Conservation (phyloP, 371 early-diverging fungal genomes). For the Syncephalastrum sp. region DNA sequence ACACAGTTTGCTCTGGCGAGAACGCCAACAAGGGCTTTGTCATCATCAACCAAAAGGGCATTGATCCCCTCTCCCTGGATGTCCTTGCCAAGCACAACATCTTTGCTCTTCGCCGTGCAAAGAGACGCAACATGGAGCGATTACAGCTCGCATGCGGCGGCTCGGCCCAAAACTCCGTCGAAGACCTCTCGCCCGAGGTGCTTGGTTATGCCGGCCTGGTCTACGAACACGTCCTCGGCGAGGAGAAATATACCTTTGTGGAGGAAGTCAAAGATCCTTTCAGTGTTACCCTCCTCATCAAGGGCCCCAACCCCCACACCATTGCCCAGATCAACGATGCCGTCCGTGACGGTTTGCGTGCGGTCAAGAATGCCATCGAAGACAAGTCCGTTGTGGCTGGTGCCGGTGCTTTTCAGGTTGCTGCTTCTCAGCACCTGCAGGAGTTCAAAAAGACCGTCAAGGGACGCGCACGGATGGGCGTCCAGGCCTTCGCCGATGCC, state of each 20-base stretch:
- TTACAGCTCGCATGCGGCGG: constrained; percentile 98
- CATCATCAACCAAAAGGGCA: constrained; percentile 99
- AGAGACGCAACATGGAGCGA: constrained; percentile 99
- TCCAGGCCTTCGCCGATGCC: constrained; percentile 97
- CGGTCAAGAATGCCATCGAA: constrained; percentile 97
- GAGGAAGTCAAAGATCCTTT: constrained; percentile 96
- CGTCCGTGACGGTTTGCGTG: constrained; percentile 97
- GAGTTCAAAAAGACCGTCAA: constrained; percentile 90
- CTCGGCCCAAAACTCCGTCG: constrained; percentile 95
- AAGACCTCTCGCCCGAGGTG: constrained; percentile 86
- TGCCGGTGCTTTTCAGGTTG: constrained; percentile 96
- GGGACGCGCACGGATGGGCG: constrained; percentile 95
- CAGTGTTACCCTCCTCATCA: constrained; percentile 96
- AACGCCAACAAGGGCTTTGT: constrained; percentile 89
- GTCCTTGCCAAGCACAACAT: constrained; percentile 96
- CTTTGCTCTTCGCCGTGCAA: constrained; percentile 98
- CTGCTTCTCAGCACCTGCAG: constrained; percentile 76
- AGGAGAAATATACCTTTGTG: constrained; percentile 99
- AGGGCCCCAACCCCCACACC: constrained; percentile 96
- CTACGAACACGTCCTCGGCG: constrained; percentile 97
- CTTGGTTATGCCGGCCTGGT: constrained; percentile 96
- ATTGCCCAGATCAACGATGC: constrained; percentile 97
- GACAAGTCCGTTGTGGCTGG: constrained; percentile 93
- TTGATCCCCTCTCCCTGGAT: constrained; percentile 98
- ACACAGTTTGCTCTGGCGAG: constrained; percentile 80